Conservation (phyloP, 1,284 basidiomycete species). For the Heimioporus punctisporus region DNA sequence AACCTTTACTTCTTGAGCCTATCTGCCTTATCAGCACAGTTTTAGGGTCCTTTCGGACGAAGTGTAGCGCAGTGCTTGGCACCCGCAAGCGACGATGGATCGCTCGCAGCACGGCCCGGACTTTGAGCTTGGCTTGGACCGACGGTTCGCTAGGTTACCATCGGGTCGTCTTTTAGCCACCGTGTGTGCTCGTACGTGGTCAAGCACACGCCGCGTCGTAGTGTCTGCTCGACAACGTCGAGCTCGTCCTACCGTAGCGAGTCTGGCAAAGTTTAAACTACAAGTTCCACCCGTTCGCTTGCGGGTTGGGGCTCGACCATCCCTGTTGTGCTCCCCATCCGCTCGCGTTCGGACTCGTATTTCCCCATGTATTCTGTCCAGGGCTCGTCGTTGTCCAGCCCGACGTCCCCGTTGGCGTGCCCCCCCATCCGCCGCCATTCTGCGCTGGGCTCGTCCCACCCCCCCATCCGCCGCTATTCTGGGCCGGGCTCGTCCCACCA, state of each 20-base stretch:
- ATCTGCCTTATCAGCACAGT: too few relatives aligned
- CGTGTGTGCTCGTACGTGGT: not conserved
- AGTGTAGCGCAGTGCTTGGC: too few relatives aligned
- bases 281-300: conserved; percentile 59
- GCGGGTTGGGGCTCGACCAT: conserved; percentile 45
- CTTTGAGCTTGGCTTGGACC: not conserved
- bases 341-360: too few relatives aligned
- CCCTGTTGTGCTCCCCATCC: conserved; percentile 22
- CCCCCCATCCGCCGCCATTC: conserved; percentile 22
- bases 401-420: conserved; percentile 27
- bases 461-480: conserved; percentile 21
- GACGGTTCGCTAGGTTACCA: not conserved
- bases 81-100: not conserved
- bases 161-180: not conserved
- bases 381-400: conserved; percentile 44
- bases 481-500: conserved; percentile 31
- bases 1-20: too few relatives aligned
- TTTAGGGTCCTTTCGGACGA: too few relatives aligned
- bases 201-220: too few relatives aligned
- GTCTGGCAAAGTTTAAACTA: conserved; percentile 21
- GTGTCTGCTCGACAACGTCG: too few relatives aligned
- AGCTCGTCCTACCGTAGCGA: too few relatives aligned
- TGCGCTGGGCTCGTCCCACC: too few relatives aligned
- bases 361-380: conserved; percentile 18
- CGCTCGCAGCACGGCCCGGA: not conserved